Conservation (phyloP, 768 basidiomycete species). For the Amanita pallidorosea region DNA sequence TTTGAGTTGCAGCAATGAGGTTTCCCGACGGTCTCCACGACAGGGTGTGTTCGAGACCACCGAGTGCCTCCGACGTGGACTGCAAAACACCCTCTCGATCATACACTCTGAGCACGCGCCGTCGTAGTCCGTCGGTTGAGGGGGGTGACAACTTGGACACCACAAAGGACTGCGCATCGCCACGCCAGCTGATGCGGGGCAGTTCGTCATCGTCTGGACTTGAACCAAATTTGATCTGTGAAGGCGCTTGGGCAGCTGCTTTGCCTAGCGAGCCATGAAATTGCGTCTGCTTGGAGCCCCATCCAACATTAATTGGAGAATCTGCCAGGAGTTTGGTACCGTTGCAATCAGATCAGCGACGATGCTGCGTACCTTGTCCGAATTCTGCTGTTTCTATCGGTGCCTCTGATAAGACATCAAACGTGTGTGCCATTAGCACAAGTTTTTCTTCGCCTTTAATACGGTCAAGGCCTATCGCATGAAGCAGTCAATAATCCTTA, state of each 20-base stretch:
- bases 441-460: conserved; percentile 61
- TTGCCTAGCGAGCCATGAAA: conserved; percentile 96
- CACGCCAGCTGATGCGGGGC: conserved; percentile 85
- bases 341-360: conserved; percentile 3
- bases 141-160: conserved; percentile 61
- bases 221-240: conserved; percentile 28
- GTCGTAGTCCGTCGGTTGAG: conserved; percentile 19
- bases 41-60: conserved; percentile 71
- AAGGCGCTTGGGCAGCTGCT: conserved; percentile 51
- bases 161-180: conserved; percentile 83
- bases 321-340: conserved; percentile 31
- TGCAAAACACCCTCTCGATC: conserved; percentile 65
- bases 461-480: background rate
- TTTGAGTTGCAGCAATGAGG: conserved; percentile 71
- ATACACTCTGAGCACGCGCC: conserved; percentile 64
- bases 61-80: conserved; percentile 74
- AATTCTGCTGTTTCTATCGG: conserved; percentile 66
- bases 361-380: conserved; percentile 56
- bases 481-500: conserved; percentile 15
- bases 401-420: conserved; percentile 80
- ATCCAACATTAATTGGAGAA: conserved; percentile 89
- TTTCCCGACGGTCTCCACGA: conserved; percentile 88
- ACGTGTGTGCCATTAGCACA: conserved; percentile 79
- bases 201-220: conserved; percentile 62
- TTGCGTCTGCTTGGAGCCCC: conserved; percentile 95